Percentiles rank a stretch among this genome's conserved stretches.
phyloP scores from a whole-genome alignment of 768 basidiomycete species.

The Chlorophyllum brunneum region DNA sequence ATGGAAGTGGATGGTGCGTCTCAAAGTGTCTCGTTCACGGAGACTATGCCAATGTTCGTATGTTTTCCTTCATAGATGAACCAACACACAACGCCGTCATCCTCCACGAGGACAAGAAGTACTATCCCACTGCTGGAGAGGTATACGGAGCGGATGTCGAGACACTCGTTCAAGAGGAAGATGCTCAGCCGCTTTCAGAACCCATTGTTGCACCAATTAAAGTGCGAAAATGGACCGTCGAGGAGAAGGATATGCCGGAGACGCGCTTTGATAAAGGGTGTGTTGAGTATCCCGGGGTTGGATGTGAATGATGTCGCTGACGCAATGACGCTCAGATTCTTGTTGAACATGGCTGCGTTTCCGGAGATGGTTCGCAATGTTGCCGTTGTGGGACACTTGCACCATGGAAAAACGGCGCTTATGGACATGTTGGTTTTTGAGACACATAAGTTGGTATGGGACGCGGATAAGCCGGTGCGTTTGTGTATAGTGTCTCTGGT shows the following conservation, averaged over 20 bases:
- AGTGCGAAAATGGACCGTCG: constrained; percentile 89
- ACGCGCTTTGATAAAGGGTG: constrained; percentile 98
- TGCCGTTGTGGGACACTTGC: constrained; percentile 92
- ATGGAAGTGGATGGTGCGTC: constrained; percentile 83
- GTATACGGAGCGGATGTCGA: constrained; percentile 94
- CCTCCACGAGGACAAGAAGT: constrained; percentile 96
- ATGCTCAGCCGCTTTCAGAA: constrained; percentile 90
- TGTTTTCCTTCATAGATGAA: constrained; percentile 37
- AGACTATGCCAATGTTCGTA: neutral
- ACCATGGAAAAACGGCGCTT: constrained; percentile 96
- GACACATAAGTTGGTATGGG: constrained; percentile 94
- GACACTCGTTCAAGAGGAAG: constrained; percentile 97
- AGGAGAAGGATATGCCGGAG: constrained; percentile 93
- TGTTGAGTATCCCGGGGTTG: constrained; percentile 20
- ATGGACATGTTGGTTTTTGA: constrained; percentile 98
- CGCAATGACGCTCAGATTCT: constrained; percentile 52
- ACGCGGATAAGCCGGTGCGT: constrained; percentile 82
- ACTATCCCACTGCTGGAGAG: constrained; percentile 90
- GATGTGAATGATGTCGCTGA: neutral
- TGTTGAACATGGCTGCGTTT: constrained; percentile 86
- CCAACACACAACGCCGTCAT: constrained; percentile 80
- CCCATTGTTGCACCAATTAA: constrained; percentile 96
- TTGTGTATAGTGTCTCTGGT: neutral
- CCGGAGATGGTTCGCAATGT: constrained; percentile 97
- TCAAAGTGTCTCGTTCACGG: constrained; percentile 11